phyloP scores from a whole-genome alignment of 2,329 filamentous ascomycete genomes.

The Balansia obtecta region DNA sequence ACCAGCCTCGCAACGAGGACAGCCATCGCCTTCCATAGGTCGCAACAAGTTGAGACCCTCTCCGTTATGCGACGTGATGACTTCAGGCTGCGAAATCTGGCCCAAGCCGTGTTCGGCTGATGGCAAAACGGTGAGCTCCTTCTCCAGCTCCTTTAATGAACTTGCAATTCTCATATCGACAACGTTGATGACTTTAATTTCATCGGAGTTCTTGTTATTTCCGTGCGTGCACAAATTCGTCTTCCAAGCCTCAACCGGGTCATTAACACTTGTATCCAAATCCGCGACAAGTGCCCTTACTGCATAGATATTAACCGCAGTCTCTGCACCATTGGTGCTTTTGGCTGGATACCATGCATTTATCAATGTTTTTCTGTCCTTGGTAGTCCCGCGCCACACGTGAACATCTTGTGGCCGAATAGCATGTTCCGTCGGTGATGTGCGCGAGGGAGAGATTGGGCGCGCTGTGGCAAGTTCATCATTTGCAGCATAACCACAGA shows the following conservation, averaged over 20 bases:
- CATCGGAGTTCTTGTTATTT: neutral
- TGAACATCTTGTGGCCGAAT: slow-evolving; percentile 12
- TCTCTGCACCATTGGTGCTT: slow-evolving; percentile 13
- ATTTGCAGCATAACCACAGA: slow-evolving; percentile 69
- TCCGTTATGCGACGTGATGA: slow-evolving; percentile 13
- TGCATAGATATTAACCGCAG: slow-evolving; percentile 38
- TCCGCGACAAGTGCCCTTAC: slow-evolving; percentile 54
- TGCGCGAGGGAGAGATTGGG: neutral
- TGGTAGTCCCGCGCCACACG: slow-evolving; percentile 52
- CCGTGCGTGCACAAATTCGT: slow-evolving; percentile 17
- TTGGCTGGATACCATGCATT: slow-evolving; percentile 52
- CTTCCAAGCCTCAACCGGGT: slow-evolving; percentile 41
- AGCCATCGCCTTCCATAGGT: slow-evolving; percentile 55
- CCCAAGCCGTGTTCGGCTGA: slow-evolving; percentile 4
- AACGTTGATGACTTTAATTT: slow-evolving; percentile 19
- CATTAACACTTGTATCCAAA: slow-evolving; percentile 59
- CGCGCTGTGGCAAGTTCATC: slow-evolving; percentile 62
- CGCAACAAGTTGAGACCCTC: slow-evolving; percentile 47
- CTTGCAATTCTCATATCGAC: slow-evolving; percentile 20
- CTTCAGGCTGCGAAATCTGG: neutral
- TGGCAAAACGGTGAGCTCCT: slow-evolving; percentile 15
- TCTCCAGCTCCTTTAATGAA: slow-evolving; percentile 13
- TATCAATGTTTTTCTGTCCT: slow-evolving; percentile 55
- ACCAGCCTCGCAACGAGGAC: slow-evolving; percentile 55
- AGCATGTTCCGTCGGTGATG: neutral